Evolutionary conservation across 2,329 filamentous ascomycete genomes (phyloP), one percentile per base, ranked within the genome.

Genomic region (Aureobasidium sp.): DNA sequence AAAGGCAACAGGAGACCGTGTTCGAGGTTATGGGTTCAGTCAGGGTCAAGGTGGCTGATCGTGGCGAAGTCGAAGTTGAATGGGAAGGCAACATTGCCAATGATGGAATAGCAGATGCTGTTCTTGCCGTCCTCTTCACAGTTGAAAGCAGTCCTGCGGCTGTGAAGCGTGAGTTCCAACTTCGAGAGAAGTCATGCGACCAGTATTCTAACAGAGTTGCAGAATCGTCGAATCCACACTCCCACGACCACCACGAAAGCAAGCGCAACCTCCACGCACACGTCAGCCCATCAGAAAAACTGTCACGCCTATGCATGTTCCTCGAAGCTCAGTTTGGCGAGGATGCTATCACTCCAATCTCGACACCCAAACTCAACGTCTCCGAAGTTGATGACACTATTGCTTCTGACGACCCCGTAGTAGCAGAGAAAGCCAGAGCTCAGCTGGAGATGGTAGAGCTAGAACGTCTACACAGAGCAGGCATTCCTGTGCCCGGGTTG

Each of bases 11-110:
- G 77, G 83, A 57, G 77, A 74, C 69, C 5, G 74, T 77, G 11
- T 86, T 85, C 70, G 77, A 82, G 31, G 85, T 99, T 69, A 97
- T 99, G 93, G 93, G 91, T 66, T 85, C 85, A 8, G 85, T 97
- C n/a, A 84, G 87, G 22, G 91, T 94, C 74, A 83, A 83, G 65
- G 67, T 70, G 62, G 67, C 67, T 40, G 54, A 63, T 3, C 83
- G 80, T 64, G 89, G 92, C 61, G 87, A 94, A 70, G 84, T 97
- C 6, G 91, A 95, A 72, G 80, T 97, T 2, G 91, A 96, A 75
- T 99, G 94, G 94, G 93, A 97, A 73, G 94, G 92, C 62, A 99
- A 97, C 72, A 89, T 96, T 78, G 87, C 97, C 70, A 99, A 97
- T 73, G 94, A 99, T 71, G 90, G 91, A 64, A 95, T 99, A 70